A percentile compares a stretch with the other conserved stretches of the same genome.
phyloP scores from a whole-genome alignment of 495 filamentous ascomycete species.

The Aspergillus cavernicola region DNA sequence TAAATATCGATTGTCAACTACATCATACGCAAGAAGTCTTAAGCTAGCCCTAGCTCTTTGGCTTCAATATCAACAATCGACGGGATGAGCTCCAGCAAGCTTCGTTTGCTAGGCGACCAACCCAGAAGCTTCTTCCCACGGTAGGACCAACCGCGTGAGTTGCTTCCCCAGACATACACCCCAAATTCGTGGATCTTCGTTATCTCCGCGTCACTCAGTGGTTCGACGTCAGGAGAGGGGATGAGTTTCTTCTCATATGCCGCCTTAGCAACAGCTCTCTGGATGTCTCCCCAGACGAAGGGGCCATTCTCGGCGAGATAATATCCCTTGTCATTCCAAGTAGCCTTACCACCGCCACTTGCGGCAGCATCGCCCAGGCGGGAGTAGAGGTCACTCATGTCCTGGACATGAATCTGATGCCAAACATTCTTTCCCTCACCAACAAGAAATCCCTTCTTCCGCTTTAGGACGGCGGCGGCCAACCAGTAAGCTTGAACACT shows the following conservation, averaged over 20 bases:
- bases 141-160: slow-evolving; percentile 56
- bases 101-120: slow-evolving; percentile 56
- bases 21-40: slow-evolving; percentile 21
- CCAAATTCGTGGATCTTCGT: slow-evolving; percentile 30
- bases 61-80: slow-evolving; percentile 52
- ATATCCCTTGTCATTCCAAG: slow-evolving; percentile 72
- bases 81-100: slow-evolving; percentile 54
- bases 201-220: slow-evolving; percentile 30
- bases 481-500: slow-evolving; percentile 64
- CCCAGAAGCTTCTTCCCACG: slow-evolving; percentile 63
- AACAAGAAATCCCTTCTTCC: slow-evolving; percentile 61
- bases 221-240: slow-evolving; percentile 48
- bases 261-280: slow-evolving; percentile 54
- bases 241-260: slow-evolving; percentile 64
- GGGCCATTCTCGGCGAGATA: slow-evolving; percentile 70
- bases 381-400: slow-evolving; percentile 64
- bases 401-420: slow-evolving; percentile 71
- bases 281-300: slow-evolving; percentile 68
- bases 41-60: slow-evolving; percentile 55
- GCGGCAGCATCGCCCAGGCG: slow-evolving; percentile 63
- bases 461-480: slow-evolving; percentile 51
- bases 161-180: slow-evolving; percentile 56
- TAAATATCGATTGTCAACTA: slow-evolving; percentile 19
- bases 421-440: slow-evolving; percentile 63
- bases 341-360: slow-evolving; percentile 54